A percentile compares a stretch with the other conserved stretches of the same genome.
These are phyloP conservation scores for Cyclostephanos invisitatus DNA, from an alignment of 108 stramenopile genomes.

Conservation along the genomic window DNA sequence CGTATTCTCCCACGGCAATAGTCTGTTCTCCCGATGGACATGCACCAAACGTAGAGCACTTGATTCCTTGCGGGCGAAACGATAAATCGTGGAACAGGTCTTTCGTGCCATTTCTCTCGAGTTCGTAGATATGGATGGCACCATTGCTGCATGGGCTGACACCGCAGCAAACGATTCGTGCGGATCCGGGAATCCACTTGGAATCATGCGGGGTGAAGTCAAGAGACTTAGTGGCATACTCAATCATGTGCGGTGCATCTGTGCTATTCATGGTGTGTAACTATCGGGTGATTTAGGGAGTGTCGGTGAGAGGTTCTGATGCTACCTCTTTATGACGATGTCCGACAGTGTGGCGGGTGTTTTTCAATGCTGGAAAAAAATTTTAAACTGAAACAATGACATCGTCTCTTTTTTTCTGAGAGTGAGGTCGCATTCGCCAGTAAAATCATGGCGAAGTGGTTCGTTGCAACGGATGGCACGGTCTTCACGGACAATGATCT, in stretches of 20 bases:
- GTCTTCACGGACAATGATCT: constrained; percentile 46
- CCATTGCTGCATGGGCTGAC: constrained; percentile 82
- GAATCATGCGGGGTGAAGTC: constrained; percentile 83
- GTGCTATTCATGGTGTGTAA: constrained; percentile 75
- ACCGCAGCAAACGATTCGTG: constrained; percentile 69
- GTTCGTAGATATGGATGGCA: constrained; percentile 70
- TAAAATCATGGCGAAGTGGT: constrained; percentile 30
- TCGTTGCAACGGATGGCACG: constrained; percentile 74
- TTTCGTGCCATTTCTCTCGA: constrained; percentile 68
- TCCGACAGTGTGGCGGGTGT: neutral
- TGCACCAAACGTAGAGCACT: constrained; percentile 90
- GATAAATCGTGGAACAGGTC: constrained; percentile 44
- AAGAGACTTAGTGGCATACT: constrained; percentile 68
- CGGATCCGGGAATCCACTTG: constrained; percentile 80
- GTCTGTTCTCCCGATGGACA: constrained; percentile 67
- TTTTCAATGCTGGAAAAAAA: neutral
- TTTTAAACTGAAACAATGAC: neutral
- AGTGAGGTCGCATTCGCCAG: neutral
- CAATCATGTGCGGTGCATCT: constrained; percentile 89
- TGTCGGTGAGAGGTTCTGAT: neutral
- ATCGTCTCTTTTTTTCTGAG: neutral
- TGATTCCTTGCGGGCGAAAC: constrained; percentile 69
- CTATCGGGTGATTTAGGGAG: neutral
- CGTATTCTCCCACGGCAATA: constrained; percentile 78
- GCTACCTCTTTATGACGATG: no score